Evolutionary conservation across 225 moss, liverwort and hornwort genomes (phyloP), one percentile per base, ranked within the genome.

Genomic region (Marchantia paleacea): DNA sequence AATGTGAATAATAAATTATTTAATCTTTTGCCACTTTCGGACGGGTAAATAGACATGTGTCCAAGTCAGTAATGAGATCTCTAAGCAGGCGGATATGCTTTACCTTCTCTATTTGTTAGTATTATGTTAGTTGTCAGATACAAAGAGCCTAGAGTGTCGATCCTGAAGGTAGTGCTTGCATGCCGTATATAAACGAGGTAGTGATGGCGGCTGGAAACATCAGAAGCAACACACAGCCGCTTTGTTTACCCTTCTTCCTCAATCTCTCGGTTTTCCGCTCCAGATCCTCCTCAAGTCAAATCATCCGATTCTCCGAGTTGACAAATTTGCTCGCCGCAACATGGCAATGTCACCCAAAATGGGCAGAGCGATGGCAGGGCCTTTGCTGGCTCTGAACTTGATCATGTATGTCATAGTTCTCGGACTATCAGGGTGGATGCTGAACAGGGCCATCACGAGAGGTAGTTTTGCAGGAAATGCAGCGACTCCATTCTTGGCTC

Each of bases 401-500:
- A 14, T 28, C 0, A 54, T 75, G 74, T 28, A 54, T 15, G 13
- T 18, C 7, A 29, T 55, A 16, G 74, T 75, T 10, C 52, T 75
- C 26, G 74, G 74, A 28, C 55, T 75, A 3, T 55, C 74, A 55
- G 74, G 55, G 1, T 75, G 74, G 74, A 30, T 29, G 74, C 25
- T 75, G 55, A 28, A 75, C 12, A 75, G 55, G 30, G 74, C 28
- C 7, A 75, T 75, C 14, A 55, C 24, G 12, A 24, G 15, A 12
- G 73, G 73, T 12, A 48, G 58, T 10, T 75, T 75, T 11, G 74
- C 26, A 55, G 74, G 82, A 0, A 85, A 85, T 16, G 28, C 48
- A 8, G 85, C 82, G 3, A 73, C 82, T 1, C 10, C 12, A 1
- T 82, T 71, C 52, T 1, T 85, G 0, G 57, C 72, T 6, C 0